phyloP scores from a whole-genome alignment of 2,329 filamentous ascomycete species.

The Arthrobotrys sinensis region DNA sequence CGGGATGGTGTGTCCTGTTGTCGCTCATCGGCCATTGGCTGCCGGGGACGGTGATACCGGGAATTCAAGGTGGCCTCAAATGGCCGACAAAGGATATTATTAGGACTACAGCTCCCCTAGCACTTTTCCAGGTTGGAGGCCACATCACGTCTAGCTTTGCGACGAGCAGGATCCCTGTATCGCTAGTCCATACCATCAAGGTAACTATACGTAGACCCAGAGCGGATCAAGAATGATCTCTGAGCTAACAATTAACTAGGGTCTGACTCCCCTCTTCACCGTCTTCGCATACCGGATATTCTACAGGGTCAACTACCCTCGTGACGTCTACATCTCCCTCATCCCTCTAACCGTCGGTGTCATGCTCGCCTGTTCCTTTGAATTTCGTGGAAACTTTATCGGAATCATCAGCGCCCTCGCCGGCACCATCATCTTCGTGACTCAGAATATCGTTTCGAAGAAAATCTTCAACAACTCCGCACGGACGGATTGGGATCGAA shows the following conservation, averaged over 20 bases:
- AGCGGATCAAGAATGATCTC: background rate
- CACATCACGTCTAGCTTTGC: conserved; percentile 95
- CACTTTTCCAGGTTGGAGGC: conserved; percentile 91
- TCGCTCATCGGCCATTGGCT: conserved; percentile 80
- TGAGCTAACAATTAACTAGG: conserved; percentile 66
- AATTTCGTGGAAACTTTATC: conserved; percentile 88
- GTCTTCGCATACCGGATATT: conserved; percentile 92
- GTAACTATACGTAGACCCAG: conserved; percentile 26
- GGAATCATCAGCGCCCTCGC: conserved; percentile 91
- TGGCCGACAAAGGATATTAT: conserved; percentile 85
- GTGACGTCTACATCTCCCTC: conserved; percentile 87
- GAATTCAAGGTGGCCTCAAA: conserved; percentile 86
- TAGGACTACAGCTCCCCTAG: conserved; percentile 88
- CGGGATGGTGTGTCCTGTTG: conserved; percentile 85
- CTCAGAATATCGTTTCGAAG: conserved; percentile 98
- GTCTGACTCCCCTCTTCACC: conserved; percentile 93
- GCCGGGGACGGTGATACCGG: conserved; percentile 80
- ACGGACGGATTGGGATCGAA: conserved; percentile 82
- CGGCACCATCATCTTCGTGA: conserved; percentile 95
- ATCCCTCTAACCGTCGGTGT: conserved; percentile 95
- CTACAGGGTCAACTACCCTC: conserved; percentile 89
- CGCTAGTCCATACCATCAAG: conserved; percentile 98
- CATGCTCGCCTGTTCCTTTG: conserved; percentile 93
- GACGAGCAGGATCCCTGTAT: conserved; percentile 94
- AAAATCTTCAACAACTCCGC: conserved; percentile 96